Conservation (phyloP, 192 early-diverging fungal species). For the Coemansia sp. region DNA sequence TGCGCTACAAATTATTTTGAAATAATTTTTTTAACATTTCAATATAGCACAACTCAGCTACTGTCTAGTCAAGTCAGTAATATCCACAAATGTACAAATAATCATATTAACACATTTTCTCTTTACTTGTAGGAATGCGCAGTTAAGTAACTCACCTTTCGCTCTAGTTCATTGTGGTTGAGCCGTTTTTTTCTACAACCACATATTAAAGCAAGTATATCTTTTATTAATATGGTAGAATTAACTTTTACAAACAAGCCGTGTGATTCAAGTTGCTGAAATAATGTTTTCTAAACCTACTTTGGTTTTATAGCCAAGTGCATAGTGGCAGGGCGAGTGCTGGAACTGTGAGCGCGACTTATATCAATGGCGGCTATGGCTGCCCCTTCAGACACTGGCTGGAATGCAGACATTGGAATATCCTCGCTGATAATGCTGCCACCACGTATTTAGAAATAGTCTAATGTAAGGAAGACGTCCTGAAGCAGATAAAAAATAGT, state of each 20-base stretch:
- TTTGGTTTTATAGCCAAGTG: constrained; percentile 22
- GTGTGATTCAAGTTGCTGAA: background rate
- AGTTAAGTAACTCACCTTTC: constrained; percentile 36
- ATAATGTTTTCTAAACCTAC: constrained; percentile 12
- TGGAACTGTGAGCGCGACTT: constrained; percentile 2
- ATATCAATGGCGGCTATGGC: constrained; percentile 20
- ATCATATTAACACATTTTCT: background rate
- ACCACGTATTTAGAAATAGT: background rate
- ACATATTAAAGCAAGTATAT: background rate
- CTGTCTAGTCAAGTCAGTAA: background rate
- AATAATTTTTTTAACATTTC: background rate
- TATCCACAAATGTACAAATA: background rate
- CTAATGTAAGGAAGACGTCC: background rate
- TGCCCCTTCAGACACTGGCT: constrained; percentile 18
- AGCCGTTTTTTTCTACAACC: constrained; percentile 51
- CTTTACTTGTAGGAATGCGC: background rate
- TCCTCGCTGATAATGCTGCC: background rate
- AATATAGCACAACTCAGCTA: background rate
- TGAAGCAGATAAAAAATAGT: background rate
- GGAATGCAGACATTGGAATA: constrained; percentile 29
- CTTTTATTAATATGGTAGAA: background rate
- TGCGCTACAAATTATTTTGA: constrained; percentile 29
- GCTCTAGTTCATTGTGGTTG: constrained; percentile 57
- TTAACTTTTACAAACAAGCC: background rate
- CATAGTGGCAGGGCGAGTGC: background rate